Evolutionary conservation across 345 rosid genomes (phyloP).

Genomic region (Pugionium dolabratum): DNA sequence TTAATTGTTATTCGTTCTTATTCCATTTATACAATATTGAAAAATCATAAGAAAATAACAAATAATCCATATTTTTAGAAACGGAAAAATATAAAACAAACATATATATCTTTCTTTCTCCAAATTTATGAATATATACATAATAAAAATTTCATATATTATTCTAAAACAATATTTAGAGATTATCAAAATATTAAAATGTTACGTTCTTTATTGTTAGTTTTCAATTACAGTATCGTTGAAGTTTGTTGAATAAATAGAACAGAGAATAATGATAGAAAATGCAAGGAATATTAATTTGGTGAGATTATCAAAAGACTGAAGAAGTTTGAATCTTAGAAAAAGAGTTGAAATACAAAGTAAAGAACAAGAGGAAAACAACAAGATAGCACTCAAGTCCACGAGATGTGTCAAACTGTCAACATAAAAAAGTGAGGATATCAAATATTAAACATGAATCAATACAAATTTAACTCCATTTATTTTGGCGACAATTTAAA

Average conservation of each 20-base stretch:
- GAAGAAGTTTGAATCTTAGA: constrained; percentile 34
- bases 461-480: constrained; percentile 34
- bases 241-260: too few species aligned
- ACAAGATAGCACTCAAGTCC: constrained; percentile 40
- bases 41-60: too few species aligned
- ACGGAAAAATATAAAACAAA: too few species aligned
- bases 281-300: constrained; percentile 20
- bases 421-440: constrained; percentile 27
- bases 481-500: constrained; percentile 17
- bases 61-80: too few species aligned
- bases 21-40: too few species aligned
- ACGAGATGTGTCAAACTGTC: constrained; percentile 35
- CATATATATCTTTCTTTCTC: too few species aligned
- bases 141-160: too few species aligned
- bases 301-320: constrained; percentile 14
- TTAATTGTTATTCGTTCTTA: neutral
- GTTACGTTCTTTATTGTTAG: constrained; percentile 11
- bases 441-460: constrained; percentile 27
- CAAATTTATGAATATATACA: too few species aligned
- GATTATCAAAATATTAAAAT: too few species aligned
- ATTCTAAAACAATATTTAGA: too few species aligned
- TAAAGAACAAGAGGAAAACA: constrained; percentile 42
- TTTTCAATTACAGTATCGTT: constrained; percentile 2
- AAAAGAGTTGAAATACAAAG: constrained; percentile 35
- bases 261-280: constrained; percentile 1